Evolutionary conservation across 2,329 filamentous ascomycete species (phyloP), one percentile per base, ranked within the genome.

Genomic region (Canariomyces notabilis): DNA sequence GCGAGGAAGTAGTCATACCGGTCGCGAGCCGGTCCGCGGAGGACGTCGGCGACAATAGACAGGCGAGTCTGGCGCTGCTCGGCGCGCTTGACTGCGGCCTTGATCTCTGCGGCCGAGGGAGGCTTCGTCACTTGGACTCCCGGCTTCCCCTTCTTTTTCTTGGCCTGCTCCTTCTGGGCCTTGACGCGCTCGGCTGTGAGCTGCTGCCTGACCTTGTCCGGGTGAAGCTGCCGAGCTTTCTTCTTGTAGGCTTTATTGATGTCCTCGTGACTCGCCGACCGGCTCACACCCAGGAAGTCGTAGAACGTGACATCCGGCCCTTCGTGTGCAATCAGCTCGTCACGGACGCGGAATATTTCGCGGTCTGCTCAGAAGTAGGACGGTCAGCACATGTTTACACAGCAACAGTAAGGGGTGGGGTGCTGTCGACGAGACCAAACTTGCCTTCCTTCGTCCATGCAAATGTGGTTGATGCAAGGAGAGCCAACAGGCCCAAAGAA

Each of bases 171-270:
- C 43, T 75, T 69, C 34, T 72, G 70, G 43, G 66, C 64, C 60
- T 77, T 75, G 54, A 76, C 75, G 60, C 80, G 82, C 63, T 85
- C 82, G 54, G 86, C 78, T 51, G 86, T 75, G 67, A 93, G 87
- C 64, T 83, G 76, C 67, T 90, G 87, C 67, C 85, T 88, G 59
- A 91, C 90, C 74, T 97, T 98, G 79, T 98, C 93, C 1, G 93
- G 93, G 67, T 98, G 93, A 38, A 96, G 75, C 43, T 79, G 75
- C 54, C 83, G 79, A 37, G 89, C 86, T 69, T 85, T 89, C 71
- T 90, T 89, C 72, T 88, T 87, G 76, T 94, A 95, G 59, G 89
- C 90, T 68, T 93, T 94, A 73, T 84, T 89, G 70, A 98, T 86
- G 52, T 95, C 88, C 53, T 95, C 89, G 56, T 87, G 83, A 58